Evolutionary conservation across 306 rosid species (phyloP).

Genomic region (Fragaria ananassa): DNA sequence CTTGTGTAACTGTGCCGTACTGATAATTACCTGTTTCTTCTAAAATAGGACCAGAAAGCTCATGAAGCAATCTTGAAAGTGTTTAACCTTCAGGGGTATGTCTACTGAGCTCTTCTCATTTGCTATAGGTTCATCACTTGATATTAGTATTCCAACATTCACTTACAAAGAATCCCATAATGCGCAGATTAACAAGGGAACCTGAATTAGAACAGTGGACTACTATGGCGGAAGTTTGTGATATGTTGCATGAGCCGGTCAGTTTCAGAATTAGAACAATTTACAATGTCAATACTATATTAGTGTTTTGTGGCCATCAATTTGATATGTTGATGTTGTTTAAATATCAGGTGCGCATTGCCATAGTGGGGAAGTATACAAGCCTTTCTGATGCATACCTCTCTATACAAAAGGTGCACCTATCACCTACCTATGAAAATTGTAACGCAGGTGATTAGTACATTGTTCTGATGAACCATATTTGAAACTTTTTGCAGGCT

Average conservation of each 20-base stretch:
- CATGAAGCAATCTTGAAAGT: conserved; percentile 44
- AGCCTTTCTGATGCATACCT: conserved; percentile 91
- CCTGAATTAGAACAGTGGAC: conserved; percentile 48
- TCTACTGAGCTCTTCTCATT: background rate
- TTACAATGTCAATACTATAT: conserved; percentile 10
- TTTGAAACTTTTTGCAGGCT: conserved; percentile 36
- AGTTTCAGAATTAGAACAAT: conserved; percentile 9
- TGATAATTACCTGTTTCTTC: background rate
- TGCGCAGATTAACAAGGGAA: conserved; percentile 32
- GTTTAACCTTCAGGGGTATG: conserved; percentile 45
- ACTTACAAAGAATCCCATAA: conserved; percentile 14
- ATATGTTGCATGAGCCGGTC: conserved; percentile 43
- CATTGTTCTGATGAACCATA: background rate
- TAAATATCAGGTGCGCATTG: conserved; percentile 71
- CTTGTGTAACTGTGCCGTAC: background rate
- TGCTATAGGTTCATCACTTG: conserved; percentile 2
- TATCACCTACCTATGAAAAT: background rate
- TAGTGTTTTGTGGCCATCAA: conserved; percentile 7
- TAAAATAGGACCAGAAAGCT: conserved; percentile 48
- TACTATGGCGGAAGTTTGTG: conserved; percentile 35
- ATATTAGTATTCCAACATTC: conserved; percentile 8
- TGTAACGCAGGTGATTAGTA: background rate
- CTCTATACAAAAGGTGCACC: conserved; percentile 75
- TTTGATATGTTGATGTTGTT: conserved; percentile 2
- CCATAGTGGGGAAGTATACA: conserved; percentile 95